Base-by-base conservation (phyloP, 768 basidiomycete genomes). In the Kwoniella mangroviensis region DNA sequence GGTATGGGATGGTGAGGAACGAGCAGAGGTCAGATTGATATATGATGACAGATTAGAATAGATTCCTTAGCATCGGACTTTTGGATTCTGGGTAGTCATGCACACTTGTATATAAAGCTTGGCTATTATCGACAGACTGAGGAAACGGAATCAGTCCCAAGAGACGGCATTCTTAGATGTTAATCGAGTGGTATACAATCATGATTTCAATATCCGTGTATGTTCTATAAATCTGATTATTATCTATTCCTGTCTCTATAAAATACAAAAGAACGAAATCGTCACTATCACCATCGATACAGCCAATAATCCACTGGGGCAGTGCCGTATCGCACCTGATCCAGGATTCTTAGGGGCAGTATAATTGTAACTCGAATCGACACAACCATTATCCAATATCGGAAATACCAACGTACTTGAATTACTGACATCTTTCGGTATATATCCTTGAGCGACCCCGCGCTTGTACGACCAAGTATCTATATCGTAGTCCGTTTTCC, bases 401-500 rank as follows among this genome's bases (percentile, higher is more conserved):
- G 82, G 81, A 59, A 73, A 83, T 12, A 62, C 77, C 42, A 74
- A 68, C 2, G 73, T 76, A 5, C 80, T 76, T 7, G 73, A 51
- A 63, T 83, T 78, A 52, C 74, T 73, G 12, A 82, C 69, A 66
- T 83, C 75, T 0, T 70, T 70, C 4, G 82, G 82, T 22, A 83
- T 82, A 65, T 78, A 82, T 17, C 80, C 80, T 28, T 77, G 71
- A 10, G 21, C 26, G 21, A 82, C 41, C 0, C 77, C 82, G 3
- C 73, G 65, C 7, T 75, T 45, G 60, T 78, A 81, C 15, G 75
- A 75, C 82, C 82, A 83, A 2, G 81, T 82, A 56, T 80, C 78
- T 41, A 82, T 82, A 53, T 79, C 74, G 62, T 77, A 74, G 60
- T 75, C 67, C 15, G 77, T 77, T 65, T 79, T 80, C 79, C 77